phyloP scores from a whole-genome alignment of 2,329 filamentous ascomycete species.

The Grosmannia serpens region DNA sequence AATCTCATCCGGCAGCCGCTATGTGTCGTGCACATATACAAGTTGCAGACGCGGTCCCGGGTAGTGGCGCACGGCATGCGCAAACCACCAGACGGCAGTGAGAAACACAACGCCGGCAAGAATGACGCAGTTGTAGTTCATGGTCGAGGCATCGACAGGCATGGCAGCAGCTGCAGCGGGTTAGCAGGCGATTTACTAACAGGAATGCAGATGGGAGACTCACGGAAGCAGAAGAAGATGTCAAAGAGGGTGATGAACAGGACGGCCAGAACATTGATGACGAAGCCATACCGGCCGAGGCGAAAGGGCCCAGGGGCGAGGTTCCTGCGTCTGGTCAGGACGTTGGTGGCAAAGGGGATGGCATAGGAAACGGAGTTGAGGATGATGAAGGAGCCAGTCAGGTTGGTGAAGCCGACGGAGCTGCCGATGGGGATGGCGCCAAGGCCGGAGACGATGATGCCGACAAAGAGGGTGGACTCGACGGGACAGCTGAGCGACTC shows the following conservation, averaged over 20 bases:
- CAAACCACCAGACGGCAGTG: constrained; percentile 37
- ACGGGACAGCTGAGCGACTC: constrained; percentile 45
- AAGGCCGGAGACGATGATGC: constrained; percentile 37
- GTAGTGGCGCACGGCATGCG: constrained; percentile 36
- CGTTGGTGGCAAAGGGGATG: constrained; percentile 35
- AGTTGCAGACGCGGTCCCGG: constrained; percentile 25
- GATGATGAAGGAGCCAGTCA: constrained; percentile 47
- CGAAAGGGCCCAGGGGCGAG: constrained; percentile 42
- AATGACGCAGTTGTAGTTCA: constrained; percentile 46
- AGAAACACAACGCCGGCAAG: constrained; percentile 35
- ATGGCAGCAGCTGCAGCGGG: constrained; percentile 24
- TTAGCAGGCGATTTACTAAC: neutral
- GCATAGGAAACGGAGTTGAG: constrained; percentile 44
- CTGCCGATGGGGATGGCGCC: constrained; percentile 46
- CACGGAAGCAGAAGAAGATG: constrained; percentile 48
- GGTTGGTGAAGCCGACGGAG: constrained; percentile 41
- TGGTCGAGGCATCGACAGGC: constrained; percentile 26
- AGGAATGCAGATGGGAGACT: constrained; percentile 15
- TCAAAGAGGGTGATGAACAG: constrained; percentile 43
- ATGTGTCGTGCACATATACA: neutral
- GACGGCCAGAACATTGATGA: constrained; percentile 38
- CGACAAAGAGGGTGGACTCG: constrained; percentile 44
- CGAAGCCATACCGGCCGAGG: constrained; percentile 36
- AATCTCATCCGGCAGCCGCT: no score
- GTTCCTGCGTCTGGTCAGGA: constrained; percentile 37